Base-by-base conservation (phyloP, 1,284 basidiomycete genomes). In the Rhodotorula sp. region DNA sequence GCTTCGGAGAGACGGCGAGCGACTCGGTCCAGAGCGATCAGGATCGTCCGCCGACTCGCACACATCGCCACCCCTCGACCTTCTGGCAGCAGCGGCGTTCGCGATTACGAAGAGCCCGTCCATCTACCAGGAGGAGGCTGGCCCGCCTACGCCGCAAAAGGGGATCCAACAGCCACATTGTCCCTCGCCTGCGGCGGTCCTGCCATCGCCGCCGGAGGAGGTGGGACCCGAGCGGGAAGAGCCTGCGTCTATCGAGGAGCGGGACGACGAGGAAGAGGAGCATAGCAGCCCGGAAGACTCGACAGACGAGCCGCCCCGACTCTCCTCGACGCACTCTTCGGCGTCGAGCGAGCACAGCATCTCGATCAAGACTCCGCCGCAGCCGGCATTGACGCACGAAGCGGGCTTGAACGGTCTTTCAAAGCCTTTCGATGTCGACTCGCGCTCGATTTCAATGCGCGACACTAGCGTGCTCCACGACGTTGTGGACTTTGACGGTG, bases 111-210 rank as follows among this genome's bases (percentile, higher is more conserved):
- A 60, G 19, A 62, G 48, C 10, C 48, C 48, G 13, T 49, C 54
- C 19, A 32, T 44, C 5, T 27, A 27, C 47, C n/a, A 56, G 47
- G 62, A 57, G 9, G 57, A 32, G 9, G 27, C 34, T 17, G 58
- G 57, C 11, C 64, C 64, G 49, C 55, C 56, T 5, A 65, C 64
- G 34, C 64, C 64, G n/a, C 30, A n/a, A 36, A 62, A 62, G 61
- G 61, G 54, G 30, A 11, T n/a, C 27, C 3, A 7, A 24, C 57
- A 9, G 47, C 47, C 46, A 4, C 49, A 34, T 15, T 59, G 49
- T n/a, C 36, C 34, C 9, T 56, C 8, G 36, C 10, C 30, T 20
- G 39, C 27, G 30, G 29, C n/a, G 2, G 20, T 44, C 1, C 22
- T 55, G 8, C 54, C 54, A 9, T 34, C 32, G 54, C 32, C 13